These are phyloP conservation scores for Nitzschia palea DNA, from an alignment of 108 stramenopile species.

Conservation along the genomic window DNA sequence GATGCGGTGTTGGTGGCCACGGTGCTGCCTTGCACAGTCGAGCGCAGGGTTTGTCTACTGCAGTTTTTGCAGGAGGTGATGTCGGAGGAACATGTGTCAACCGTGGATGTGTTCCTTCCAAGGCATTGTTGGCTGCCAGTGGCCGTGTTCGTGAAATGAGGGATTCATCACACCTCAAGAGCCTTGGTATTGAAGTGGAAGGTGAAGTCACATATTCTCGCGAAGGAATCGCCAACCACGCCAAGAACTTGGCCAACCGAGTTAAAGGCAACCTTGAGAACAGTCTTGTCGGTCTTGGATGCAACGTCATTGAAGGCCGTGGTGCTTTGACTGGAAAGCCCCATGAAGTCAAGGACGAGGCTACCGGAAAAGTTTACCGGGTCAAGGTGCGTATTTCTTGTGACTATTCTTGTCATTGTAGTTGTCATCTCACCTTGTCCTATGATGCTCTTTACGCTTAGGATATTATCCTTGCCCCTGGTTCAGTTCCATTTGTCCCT, in stretches of 20 bases:
- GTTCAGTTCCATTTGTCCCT: conserved; percentile 96
- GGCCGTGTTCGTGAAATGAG: conserved; percentile 96
- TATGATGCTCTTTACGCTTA: conserved; percentile 21
- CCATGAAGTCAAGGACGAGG: conserved; percentile 85
- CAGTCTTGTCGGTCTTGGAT: conserved; percentile 82
- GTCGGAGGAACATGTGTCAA: conserved; percentile 99
- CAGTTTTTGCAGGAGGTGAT: conserved; percentile 93
- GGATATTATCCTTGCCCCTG: conserved; percentile 98
- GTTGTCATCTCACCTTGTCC: background rate
- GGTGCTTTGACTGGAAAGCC: conserved; percentile 82
- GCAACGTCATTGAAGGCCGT: conserved; percentile 85
- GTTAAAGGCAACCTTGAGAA: conserved; percentile 95
- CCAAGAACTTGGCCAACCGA: conserved; percentile 90
- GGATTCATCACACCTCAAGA: conserved; percentile 63
- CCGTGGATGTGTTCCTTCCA: conserved; percentile 98
- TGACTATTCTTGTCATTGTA: no score
- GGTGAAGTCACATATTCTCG: conserved; percentile 78
- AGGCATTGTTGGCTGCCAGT: conserved; percentile 95
- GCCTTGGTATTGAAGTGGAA: conserved; percentile 80
- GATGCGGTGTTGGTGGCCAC: conserved; percentile 99
- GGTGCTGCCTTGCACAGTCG: conserved; percentile 97
- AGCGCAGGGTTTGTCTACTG: conserved; percentile 87
- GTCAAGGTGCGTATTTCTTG: conserved; percentile 66
- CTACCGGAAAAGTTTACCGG: conserved; percentile 85
- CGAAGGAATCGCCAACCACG: conserved; percentile 92